Conservation (phyloP, 495 filamentous ascomycete species). For the Immersiella caudata region DNA sequence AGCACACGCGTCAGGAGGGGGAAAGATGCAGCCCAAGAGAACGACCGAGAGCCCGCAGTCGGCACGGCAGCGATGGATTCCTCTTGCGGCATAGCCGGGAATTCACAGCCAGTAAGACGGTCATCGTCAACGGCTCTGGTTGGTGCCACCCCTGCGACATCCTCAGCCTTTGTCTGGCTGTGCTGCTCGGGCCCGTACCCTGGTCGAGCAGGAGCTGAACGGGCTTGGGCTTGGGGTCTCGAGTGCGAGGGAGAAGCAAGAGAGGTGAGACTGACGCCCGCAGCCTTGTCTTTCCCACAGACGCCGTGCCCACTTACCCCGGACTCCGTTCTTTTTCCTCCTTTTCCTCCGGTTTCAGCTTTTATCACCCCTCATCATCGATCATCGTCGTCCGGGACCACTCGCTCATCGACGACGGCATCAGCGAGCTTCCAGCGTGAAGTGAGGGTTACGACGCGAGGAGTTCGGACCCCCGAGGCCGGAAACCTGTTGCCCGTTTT, state of each 20-base stretch:
- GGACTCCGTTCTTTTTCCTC: neutral
- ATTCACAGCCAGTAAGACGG: constrained; percentile 13
- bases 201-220: constrained; percentile 7
- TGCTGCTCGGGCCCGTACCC: constrained; percentile 7
- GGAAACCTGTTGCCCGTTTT: neutral
- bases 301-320: neutral
- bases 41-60: neutral
- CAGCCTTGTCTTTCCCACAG: constrained; percentile 18
- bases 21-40: constrained; percentile 4
- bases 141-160: constrained; percentile 14
- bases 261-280: constrained; percentile 13
- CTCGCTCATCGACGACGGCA: neutral
- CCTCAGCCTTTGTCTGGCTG: constrained; percentile 20
- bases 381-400: neutral
- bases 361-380: neutral
- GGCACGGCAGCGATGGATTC: constrained; percentile 1
- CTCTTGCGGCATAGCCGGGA: constrained; percentile 9
- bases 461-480: neutral
- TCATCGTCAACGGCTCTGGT: constrained; percentile 12
- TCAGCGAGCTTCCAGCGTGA: neutral
- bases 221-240: constrained; percentile 6
- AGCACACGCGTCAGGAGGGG: constrained; percentile 6
- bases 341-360: constrained; percentile 3
- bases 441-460: neutral
- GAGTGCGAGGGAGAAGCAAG: constrained; percentile 16